Evolutionary conservation across 495 filamentous ascomycete genomes (phyloP), one percentile per base, ranked within the genome.

Genomic region (Neurospora sublineolata): DNA sequence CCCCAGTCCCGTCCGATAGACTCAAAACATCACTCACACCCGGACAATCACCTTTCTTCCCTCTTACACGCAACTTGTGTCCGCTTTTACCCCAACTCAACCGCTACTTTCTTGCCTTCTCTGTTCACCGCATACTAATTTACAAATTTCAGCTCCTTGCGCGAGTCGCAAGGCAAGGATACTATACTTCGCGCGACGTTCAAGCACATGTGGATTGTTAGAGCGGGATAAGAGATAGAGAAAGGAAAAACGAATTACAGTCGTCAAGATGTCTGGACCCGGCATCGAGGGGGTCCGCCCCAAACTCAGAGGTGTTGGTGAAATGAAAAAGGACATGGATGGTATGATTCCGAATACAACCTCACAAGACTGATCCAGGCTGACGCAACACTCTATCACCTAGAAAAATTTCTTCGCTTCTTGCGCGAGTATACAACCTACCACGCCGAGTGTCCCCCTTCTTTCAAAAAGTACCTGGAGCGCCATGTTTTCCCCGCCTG

Each of bases 351-450:
- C 20, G 14, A 20, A 20, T 52, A 6, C 38, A 69, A 46, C 20
- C 1, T 30, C 20, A 46, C 20, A 44, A 69, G 14, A 38, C n/a
- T 70, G 46, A 16, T 64, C 20, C 46, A 58, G 20, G 52, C 52
- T 64, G 27, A 64, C 52, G 3, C 5, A 58, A 16, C 27, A 64
- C 30, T 33, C 27, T 18, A 30, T 64, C 8, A 37, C 42, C 41
- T 30, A 68, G 71, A 38, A 3, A 37, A 12, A 1, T 73, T 77
- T 23, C 30, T 75, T 3, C 9, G 68, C 2, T 73, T 72, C 39
- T 60, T 75, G 23, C 41, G 69, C 33, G 39, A 64, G 5, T 77
- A 77, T 38, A 69, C 75, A 11, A 67, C 38, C 8, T 41, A 69
- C 27, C 40, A 69, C 37, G 11, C 44, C 2, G 75, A 76, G 38